Evolutionary conservation across 805 yeast genomes (phyloP), one percentile per base, ranked within the genome.

Genomic region (Metschnikowia drakensbergensis): DNA sequence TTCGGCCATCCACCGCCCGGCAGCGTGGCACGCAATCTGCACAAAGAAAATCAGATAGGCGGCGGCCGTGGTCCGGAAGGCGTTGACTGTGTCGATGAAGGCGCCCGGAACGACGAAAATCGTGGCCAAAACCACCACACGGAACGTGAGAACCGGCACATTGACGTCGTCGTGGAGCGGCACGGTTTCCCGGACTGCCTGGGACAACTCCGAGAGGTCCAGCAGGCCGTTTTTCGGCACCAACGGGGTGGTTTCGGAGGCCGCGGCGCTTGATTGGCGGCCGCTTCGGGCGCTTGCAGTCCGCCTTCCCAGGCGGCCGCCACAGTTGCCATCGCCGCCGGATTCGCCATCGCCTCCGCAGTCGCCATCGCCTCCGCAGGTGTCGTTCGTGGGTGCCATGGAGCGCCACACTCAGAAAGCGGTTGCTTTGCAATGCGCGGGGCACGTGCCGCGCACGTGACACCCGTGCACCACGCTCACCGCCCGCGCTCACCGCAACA

Each of bases 21-120:
- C 60, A 60, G 77, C 76, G 53, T 77, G 77, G 3, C 74, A 63
- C 5, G 71, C 70, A 43, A 77, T 74, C 54, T 78, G 82, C 3
- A 77, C 82, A 56, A 77, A 76, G 46, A 77, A 68, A 23, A 78
- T 74, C 29, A 79, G 74, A 52, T 76, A 78, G 0, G 79, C 76
- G 2, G 81, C 81, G 5, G 75, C 66, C 1, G 75, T 71, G 11
- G 75, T 71, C 25, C 76, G 57, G 55, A 63, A 71, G n/a, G 71
- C 64, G 50, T 71, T 71, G 66, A 71, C 63, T 2, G 75, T 71
- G 37, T 65, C 72, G 7, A 71, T 64, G 45, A 71, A 69, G 0
- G 76, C 76, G 3, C 75, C 76, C 5, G 76, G 76, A 4, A 66
- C 53, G 25, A 72, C 63, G 45, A 72, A 68, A 0, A 71, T 29